Conservation (phyloP, 805 yeast genomes). For the Kuraishia hungarica region DNA sequence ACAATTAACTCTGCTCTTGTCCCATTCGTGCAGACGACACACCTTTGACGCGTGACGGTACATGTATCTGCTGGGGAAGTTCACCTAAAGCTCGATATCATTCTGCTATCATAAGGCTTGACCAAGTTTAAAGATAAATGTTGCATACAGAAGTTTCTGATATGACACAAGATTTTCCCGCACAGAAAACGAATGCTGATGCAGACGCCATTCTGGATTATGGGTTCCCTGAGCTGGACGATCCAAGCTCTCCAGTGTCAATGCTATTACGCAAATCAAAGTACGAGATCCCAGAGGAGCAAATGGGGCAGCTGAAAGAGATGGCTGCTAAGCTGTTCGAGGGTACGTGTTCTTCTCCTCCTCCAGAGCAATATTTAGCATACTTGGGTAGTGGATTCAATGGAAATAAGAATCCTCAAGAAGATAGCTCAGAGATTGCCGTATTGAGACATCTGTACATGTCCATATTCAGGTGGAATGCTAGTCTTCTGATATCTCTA, state of each 20-base stretch:
- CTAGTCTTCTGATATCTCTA: slow-evolving; percentile 48
- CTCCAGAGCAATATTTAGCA: slow-evolving; percentile 14
- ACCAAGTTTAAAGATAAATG: too few relatives aligned
- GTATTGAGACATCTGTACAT: slow-evolving; percentile 34
- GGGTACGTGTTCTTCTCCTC: slow-evolving; percentile 1
- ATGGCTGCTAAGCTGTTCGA: neutral
- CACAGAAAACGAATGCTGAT: neutral
- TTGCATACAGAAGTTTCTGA: neutral
- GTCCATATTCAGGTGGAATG: slow-evolving; percentile 35
- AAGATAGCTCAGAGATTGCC: slow-evolving; percentile 21
- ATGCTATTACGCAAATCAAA: neutral
- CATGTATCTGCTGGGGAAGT: too few relatives aligned
- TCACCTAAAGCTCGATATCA: too few relatives aligned
- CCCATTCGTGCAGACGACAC: too few relatives aligned
- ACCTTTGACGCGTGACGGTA: too few relatives aligned
- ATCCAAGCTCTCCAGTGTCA: slow-evolving; percentile 5
- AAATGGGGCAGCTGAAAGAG: neutral
- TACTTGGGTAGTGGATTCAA: slow-evolving; percentile 17
- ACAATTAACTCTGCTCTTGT: too few relatives aligned
- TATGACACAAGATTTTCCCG: neutral
- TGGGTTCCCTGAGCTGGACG: slow-evolving; percentile 3
- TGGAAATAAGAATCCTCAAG: neutral
- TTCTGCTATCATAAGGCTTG: too few relatives aligned
- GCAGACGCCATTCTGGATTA: neutral
- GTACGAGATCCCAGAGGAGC: neutral